Base-by-base conservation (phyloP, 2,329 filamentous ascomycete species). In the Hymenoscyphus salicellus region DNA sequence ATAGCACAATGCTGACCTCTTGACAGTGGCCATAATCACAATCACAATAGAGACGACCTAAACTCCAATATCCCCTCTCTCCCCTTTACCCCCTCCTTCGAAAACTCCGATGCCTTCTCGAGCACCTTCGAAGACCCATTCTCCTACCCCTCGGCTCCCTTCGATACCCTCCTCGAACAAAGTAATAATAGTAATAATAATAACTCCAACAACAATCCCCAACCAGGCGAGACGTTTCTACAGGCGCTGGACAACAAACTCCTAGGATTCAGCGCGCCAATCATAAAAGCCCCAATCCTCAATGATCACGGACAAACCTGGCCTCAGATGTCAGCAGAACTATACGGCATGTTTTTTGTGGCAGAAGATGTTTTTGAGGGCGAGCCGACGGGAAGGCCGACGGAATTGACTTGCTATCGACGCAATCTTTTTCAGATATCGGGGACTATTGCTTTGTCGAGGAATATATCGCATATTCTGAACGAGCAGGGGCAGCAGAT, bases 381-480 rank as follows among this genome's bases (percentile, higher is more conserved):
- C 32, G 74, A 75, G 36, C 70, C 68, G 52, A 71, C 72, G 33
- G 87, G 77, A 77, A 85, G 78, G 80, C 88, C 89, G 0, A 83
- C 89, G 60, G 94, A 98, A 78, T 79, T 98, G 75, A 98, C 94
- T 0, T 98, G 94, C 82, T 98, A 98, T 76, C 89, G 94, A 55
- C 86, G 94, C 60, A 98, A 98, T 74, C 82, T 98, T 57, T 98
- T 96, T 82, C 93, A 97, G 78, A 96, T 96, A 70, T 94, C 92
- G 0, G 94, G 94, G 41, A 91, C 90, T 60, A 86, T 98, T 62
- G 92, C 87, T 0, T 78, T 97, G 55, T 92, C 93, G n/a, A 79
- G 85, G 26, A 84, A 89, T 58, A 86, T 88, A 49, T 83, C 91
- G 58, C 86, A 91, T 66, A 87, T 86, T 71, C 82, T 90, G 66